Evolutionary conservation across 2,329 filamentous ascomycete genomes (phyloP), one percentile per base, ranked within the genome.

Genomic region (Cercospora zeina): DNA sequence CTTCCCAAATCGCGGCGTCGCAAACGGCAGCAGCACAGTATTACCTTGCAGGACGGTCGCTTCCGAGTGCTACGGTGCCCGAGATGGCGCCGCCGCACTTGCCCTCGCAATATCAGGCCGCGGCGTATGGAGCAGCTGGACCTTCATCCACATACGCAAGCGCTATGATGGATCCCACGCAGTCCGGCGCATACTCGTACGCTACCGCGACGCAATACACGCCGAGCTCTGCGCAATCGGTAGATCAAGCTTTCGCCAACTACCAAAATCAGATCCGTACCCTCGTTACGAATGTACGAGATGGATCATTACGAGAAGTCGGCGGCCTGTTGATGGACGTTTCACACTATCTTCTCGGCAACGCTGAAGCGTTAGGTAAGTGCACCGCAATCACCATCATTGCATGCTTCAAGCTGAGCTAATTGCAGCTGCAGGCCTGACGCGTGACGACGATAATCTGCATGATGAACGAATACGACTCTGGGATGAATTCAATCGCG

Each of bases 401-500:
- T 74, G 76, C 76, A 73, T 77, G 75, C 61, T 49, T 27, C n/a
- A 54, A 63, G 62, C 62, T 63, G 62, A 63, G 59, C 64, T 63
- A 61, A 69, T 64, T 36, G 37, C 58, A 67, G 60, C 47, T 50
- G 66, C 77, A 96, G 92, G 91, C 62, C 86, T 97, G 70, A 88
- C 89, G 68, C 86, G 88, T 71, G 93, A 97, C 78, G 89, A 96
- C 75, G 86, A 89, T 72, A 82, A 82, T 58, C 83, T 91, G 60
- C 87, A 95, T 72, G 79, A 83, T 60, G 88, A 95, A 69, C 87
- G 92, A 59, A 84, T 96, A 67, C 88, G 88, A 72, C 80, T 97
- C 6, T 99, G 95, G 95, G 87, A 89, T 70, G 89, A 97, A 69
- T 96, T 97, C 79, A 97, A 99, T 76, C 84, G 91, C 62, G 92